phyloP scores from a whole-genome alignment of 2,329 filamentous ascomycete species.

The Fusarium zealandicum region DNA sequence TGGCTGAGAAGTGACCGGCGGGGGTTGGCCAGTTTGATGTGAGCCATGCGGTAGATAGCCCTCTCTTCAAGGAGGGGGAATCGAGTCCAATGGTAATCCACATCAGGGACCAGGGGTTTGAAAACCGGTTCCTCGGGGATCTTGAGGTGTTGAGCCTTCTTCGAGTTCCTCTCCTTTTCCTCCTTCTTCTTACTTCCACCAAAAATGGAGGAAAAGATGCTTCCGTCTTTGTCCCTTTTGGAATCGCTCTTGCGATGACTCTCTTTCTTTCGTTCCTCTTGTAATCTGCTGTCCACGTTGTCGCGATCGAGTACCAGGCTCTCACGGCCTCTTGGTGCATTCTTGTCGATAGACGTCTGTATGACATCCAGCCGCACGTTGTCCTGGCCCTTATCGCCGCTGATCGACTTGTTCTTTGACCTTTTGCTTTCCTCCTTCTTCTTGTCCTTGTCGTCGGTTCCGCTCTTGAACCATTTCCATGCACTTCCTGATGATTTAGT shows the following conservation, averaged over 20 bases:
- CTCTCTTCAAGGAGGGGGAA: slow-evolving; percentile 96
- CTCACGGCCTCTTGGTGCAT: slow-evolving; percentile 73
- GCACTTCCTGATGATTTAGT: slow-evolving; percentile 73
- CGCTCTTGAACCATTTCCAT: slow-evolving; percentile 80
- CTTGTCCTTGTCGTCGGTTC: slow-evolving; percentile 73
- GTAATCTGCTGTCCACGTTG: slow-evolving; percentile 71
- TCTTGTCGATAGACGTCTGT: slow-evolving; percentile 83
- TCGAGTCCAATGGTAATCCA: slow-evolving; percentile 95
- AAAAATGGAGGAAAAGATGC: slow-evolving; percentile 93
- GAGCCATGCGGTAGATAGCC: slow-evolving; percentile 97
- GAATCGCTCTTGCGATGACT: slow-evolving; percentile 75
- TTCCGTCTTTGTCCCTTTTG: slow-evolving; percentile 92
- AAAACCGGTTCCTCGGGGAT: slow-evolving; percentile 80
- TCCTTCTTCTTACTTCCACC: slow-evolving; percentile 87
- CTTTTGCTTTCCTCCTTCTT: slow-evolving; percentile 70
- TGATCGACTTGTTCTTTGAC: slow-evolving; percentile 65
- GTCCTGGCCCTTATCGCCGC: slow-evolving; percentile 69
- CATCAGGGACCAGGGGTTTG: slow-evolving; percentile 78
- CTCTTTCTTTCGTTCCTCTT: slow-evolving; percentile 85
- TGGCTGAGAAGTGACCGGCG: slow-evolving; percentile 91
- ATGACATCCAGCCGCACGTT: slow-evolving; percentile 85
- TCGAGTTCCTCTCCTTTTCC: slow-evolving; percentile 75
- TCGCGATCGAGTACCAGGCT: slow-evolving; percentile 86
- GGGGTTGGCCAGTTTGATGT: slow-evolving; percentile 98
- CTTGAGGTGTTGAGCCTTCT: slow-evolving; percentile 76